Base-by-base conservation (phyloP, 1,284 basidiomycete genomes). In the Ustilago shanxiensis region DNA sequence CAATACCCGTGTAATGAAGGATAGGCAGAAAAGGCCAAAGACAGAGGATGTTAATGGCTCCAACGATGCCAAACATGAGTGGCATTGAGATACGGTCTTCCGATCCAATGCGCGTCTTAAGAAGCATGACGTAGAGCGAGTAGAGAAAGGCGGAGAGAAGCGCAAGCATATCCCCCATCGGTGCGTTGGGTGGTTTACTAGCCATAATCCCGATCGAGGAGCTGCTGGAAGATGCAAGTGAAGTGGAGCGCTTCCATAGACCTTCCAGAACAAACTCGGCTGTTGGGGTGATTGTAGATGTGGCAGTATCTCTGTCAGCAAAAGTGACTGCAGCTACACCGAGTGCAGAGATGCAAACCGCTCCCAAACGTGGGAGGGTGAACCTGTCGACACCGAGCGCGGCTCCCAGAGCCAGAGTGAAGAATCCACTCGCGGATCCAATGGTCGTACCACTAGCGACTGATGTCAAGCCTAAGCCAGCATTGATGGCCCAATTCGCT, bases 381-480 rank as follows among this genome's bases (percentile, higher is more conserved):
- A 98, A 87, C 8, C 87, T 88, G 85, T 99, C 97, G 10, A 98
- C 93, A 13, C 90, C 89, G 75, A 94, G 92, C 44, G 95, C 76
- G n/a, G 92, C 89, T 3, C 96, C 96, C 47, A 98, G 88, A 0
- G 89, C 91, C 45, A 99, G 88, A 0, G 96, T 99, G 86, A 98
- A 98, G 87, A 99, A 95, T 4, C 96, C 85, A 93, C 95, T 80
- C 11, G 83, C 94, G 76, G 93, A 95, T 5, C 83, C 82, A 20
- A 82, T 74, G 14, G 83, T 85, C 1, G 84, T 86, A 0, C 82
- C 82, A 49, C 83, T 84, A 4, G 84, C 84, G 9, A 86, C 84
- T 3, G 78, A 80, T 1, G 84, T 86, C 41, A 82, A 63, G 0
- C 80, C 83, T 18, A 86, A 57, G 10, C 76, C 78, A 3, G 83